Evolutionary conservation across 768 basidiomycete genomes (phyloP).

Genomic region (Dentipellis sp.): DNA sequence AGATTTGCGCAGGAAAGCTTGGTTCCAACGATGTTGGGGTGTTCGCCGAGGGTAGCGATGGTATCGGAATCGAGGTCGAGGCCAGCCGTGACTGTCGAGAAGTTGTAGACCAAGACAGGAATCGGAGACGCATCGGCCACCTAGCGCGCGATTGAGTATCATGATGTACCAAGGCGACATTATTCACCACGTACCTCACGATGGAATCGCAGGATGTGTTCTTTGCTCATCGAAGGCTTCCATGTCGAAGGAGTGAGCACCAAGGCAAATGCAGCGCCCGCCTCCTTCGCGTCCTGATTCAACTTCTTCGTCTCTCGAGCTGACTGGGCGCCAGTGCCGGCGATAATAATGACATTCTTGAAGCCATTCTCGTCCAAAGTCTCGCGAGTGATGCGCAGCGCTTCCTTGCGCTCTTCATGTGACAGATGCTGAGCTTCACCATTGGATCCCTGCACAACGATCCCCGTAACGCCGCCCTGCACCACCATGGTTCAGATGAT

Average conservation of each 20-base stretch:
- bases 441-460: conserved; percentile 66
- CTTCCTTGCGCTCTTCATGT: conserved; percentile 56
- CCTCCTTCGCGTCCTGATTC: conserved; percentile 64
- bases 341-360: conserved; percentile 58
- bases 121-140: conserved; percentile 64
- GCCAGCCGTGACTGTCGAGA: conserved; percentile 73
- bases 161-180: not conserved
- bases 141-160: conserved; percentile 24
- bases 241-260: conserved; percentile 70
- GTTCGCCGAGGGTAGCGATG: conserved; percentile 55
- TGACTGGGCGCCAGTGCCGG: conserved; percentile 78
- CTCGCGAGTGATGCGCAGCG: conserved; percentile 55
- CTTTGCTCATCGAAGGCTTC: conserved; percentile 52
- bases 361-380: conserved; percentile 71
- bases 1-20: conserved; percentile 83
- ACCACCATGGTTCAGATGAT: conserved; percentile 2
- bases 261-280: conserved; percentile 74
- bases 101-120: conserved; percentile 79
- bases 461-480: conserved; percentile 65
- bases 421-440: conserved; percentile 73
- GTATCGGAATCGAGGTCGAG: conserved; percentile 79
- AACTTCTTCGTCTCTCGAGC: conserved; percentile 67
- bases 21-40: conserved; percentile 80
- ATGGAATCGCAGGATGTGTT: conserved; percentile 59
- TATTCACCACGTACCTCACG: conserved; percentile 33